A percentile compares a stretch with the other conserved stretches of the same genome.
Conservation (phyloP, 768 basidiomycete species). For the Amanita subjunquillea region DNA sequence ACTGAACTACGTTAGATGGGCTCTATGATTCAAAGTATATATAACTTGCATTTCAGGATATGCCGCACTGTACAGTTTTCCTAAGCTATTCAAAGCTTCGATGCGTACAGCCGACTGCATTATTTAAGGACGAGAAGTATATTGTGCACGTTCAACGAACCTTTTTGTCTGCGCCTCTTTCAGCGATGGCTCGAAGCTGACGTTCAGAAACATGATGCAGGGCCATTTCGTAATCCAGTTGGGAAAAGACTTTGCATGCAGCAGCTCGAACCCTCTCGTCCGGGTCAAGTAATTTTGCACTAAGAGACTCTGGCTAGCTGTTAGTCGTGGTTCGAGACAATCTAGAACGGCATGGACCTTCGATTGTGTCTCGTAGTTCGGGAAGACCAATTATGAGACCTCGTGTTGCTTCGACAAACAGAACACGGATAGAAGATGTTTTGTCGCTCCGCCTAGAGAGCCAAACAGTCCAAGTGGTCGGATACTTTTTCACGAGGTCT, state of each 20-base stretch:
- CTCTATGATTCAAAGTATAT: not conserved
- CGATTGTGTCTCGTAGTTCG: conserved; percentile 58
- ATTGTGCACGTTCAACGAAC: conserved; percentile 23
- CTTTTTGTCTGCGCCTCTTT: conserved; percentile 79
- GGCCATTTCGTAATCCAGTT: conserved; percentile 85
- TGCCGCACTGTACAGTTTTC: conserved; percentile 70
- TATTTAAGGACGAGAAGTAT: not conserved
- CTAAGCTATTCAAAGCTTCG: conserved; percentile 72
- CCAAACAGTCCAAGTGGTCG: conserved; percentile 82
- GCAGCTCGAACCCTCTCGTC: conserved; percentile 89
- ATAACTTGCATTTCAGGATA: conserved; percentile 79
- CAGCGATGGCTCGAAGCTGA: conserved; percentile 56
- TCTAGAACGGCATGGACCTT: conserved; percentile 41
- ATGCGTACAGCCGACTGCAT: conserved; percentile 48
- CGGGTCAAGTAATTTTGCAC: conserved; percentile 66
- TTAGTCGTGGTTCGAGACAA: not conserved
- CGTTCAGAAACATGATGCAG: conserved; percentile 66
- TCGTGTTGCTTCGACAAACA: conserved; percentile 63
- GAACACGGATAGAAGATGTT: conserved; percentile 54
- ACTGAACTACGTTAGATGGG: conserved; percentile 26
- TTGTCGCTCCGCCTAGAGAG: conserved; percentile 71
- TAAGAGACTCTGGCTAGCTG: conserved; percentile 38
- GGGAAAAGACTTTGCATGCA: conserved; percentile 70
- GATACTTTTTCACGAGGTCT: conserved; percentile 75
- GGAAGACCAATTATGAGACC: conserved; percentile 54